Evolutionary conservation across 345 rosid species (phyloP), one percentile per base, ranked within the genome.

Genomic region (Salix exigua): DNA sequence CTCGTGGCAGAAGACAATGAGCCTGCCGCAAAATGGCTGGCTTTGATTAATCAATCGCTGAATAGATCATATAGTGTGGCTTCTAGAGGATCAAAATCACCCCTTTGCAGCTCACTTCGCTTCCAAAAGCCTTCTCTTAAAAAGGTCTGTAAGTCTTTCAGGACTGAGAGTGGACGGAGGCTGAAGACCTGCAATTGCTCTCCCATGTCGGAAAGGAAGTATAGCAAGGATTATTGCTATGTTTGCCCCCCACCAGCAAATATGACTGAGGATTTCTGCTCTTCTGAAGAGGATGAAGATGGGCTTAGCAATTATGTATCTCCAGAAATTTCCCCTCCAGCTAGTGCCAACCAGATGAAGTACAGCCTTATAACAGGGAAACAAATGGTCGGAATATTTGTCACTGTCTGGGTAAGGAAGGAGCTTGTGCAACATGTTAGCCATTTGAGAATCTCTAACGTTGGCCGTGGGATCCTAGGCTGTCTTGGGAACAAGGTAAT

Each of bases 351-450:
- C 83, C 81, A 83, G 73, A 85, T 84, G 87, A 93, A 89, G 77
- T 96, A 89, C 75, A 79, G 99, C 48, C 87, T 96, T 31, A 86
- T 96, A 28, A 90, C 93, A 21, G 90, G 92, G 69, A 96, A 93
- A 82, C 96, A 93, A 86, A 96, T 96, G 99, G 99, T 96, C 26
- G 99, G 99, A 48, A 93, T 96, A 77, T 95, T 95, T 76, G 85
- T 91, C 68, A 90, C 96, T 8, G 87, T 96, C 26, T 96, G 99
- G 99, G 88, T 89, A 88, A 86, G 87, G 81, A 90, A 84, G 21
- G 99, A 93, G 77, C 94, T 90, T 73, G 90, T 89, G 71, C 97
- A 88, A 68, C 83, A 93, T 42, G 89, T 93, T 26, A 86, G 86
- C 74, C 98, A 93, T 88, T 75, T 96, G 73, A 86, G 97, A 76